Evolutionary conservation across 2,329 filamentous ascomycete genomes (phyloP).

Genomic region (Keithomyces neogunnii): DNA sequence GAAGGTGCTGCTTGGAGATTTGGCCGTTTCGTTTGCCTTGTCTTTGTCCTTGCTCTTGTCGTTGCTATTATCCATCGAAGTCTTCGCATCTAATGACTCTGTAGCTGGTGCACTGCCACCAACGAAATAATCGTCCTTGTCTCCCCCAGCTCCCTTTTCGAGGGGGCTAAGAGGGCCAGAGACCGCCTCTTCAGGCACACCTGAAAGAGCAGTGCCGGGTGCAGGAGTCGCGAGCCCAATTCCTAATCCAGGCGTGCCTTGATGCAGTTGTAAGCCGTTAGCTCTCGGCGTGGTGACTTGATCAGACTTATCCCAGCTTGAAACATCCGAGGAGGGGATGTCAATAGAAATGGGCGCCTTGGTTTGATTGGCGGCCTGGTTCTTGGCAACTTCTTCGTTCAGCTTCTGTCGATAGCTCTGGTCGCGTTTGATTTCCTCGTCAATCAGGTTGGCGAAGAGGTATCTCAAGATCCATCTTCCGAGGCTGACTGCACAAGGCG

Average conservation of each 20-base stretch:
- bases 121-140: slow-evolving; percentile 72
- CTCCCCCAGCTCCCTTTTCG: slow-evolving; percentile 54
- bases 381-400: slow-evolving; percentile 53
- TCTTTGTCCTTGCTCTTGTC: slow-evolving; percentile 38
- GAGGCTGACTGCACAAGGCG: slow-evolving; percentile 61
- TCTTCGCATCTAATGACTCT: slow-evolving; percentile 38
- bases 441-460: slow-evolving; percentile 79
- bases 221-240: slow-evolving; percentile 71
- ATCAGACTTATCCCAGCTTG: slow-evolving; percentile 31
- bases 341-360: slow-evolving; percentile 53
- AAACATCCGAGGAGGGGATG: slow-evolving; percentile 25
- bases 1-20: slow-evolving; percentile 57
- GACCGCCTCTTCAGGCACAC: slow-evolving; percentile 38
- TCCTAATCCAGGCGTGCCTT: slow-evolving; percentile 65
- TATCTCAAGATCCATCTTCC: slow-evolving; percentile 95
- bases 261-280: slow-evolving; percentile 51
- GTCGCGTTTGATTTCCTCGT: slow-evolving; percentile 83
- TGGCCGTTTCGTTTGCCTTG: slow-evolving; percentile 43
- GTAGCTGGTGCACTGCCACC: slow-evolving; percentile 32
- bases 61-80: slow-evolving; percentile 39
- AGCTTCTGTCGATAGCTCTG: slow-evolving; percentile 62
- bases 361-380: slow-evolving; percentile 42
- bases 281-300: slow-evolving; percentile 53
- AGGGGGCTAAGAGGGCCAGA: slow-evolving; percentile 37
- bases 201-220: slow-evolving; percentile 29